Percentiles rank a stretch among this genome's conserved stretches.
phyloP scores from a whole-genome alignment of 352 stramenopile species.

The Phytophthora hibernalis region DNA sequence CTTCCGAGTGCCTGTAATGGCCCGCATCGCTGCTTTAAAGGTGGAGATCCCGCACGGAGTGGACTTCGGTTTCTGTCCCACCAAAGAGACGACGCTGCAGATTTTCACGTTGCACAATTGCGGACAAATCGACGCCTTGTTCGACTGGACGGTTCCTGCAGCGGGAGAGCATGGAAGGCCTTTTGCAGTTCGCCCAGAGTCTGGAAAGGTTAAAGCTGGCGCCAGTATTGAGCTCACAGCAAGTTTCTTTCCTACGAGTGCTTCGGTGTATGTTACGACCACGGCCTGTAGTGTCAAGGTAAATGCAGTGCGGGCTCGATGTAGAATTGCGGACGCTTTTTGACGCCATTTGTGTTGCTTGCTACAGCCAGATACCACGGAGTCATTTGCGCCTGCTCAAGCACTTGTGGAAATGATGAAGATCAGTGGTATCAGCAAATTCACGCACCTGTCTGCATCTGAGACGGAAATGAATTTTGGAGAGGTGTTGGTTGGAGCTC shows the following conservation, averaged over 20 bases:
- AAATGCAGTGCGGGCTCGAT: constrained; percentile 14
- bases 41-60: constrained; percentile 66
- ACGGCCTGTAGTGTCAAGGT: constrained; percentile 70
- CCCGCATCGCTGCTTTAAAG: constrained; percentile 78
- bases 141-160: constrained; percentile 83
- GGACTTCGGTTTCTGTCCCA: constrained; percentile 93
- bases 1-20: constrained; percentile 90
- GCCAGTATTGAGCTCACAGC: constrained; percentile 70
- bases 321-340: neutral
- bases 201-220: constrained; percentile 72
- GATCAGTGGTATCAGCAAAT: constrained; percentile 91
- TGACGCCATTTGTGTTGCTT: constrained; percentile 3
- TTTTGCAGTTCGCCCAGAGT: constrained; percentile 81
- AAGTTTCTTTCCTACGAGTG: constrained; percentile 72
- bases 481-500: constrained; percentile 76
- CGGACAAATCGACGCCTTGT: constrained; percentile 87
- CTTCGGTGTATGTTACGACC: constrained; percentile 89
- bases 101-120: constrained; percentile 86
- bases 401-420: constrained; percentile 75
- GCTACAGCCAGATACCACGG: constrained; percentile 35
- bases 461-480: constrained; percentile 87
- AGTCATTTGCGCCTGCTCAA: constrained; percentile 30
- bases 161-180: constrained; percentile 69
- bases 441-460: constrained; percentile 84
- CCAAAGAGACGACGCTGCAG: constrained; percentile 76